Evolutionary conservation across 805 yeast genomes (phyloP), one percentile per base, ranked within the genome.

Genomic region (Wickerhamiella occidentalis): DNA sequence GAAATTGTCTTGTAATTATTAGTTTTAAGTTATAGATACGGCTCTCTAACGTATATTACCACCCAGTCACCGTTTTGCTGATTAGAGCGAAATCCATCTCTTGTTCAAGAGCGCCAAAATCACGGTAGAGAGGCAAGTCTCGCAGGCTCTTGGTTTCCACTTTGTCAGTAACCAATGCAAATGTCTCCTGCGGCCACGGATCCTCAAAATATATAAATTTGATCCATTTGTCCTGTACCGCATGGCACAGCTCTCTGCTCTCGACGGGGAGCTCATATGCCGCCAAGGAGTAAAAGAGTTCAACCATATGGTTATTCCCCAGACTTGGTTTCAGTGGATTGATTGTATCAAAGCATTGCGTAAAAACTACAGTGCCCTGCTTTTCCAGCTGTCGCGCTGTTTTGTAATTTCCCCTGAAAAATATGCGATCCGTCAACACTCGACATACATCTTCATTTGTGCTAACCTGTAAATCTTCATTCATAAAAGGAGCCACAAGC

Each of bases 271-370:
- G 48, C 30, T 49, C 49, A 52, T 60, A 64, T 15, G 61, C 59
- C 43, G 56, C 55, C 33, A 64, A 53, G 43, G 60, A 46, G 51
- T 58, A 64, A 21, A 63, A 52, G 7, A 64, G 60, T 47, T 64
- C 68, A 6, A 64, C 68, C 56, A 63, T 63, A 43, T 64, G 68
- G 47, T 61, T 59, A 29, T 62, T 62, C 19, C 63, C 64, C 15
- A 56, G 45, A 2, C 50, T 23, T 0, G 60, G 55, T 15, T 49
- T 51, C 22, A 55, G 52, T 3, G 68, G 67, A 41, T 64, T 64
- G 7, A 54, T 49, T 17, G 59, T 60, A 45, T 64, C 68, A 45
- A 64, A 62, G 12, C 57, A 51, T 48, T 59, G 62, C 15, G 64
- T 52, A 44, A 51, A 59, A 3, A 63, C 62, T 22, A 43, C 50